Evolutionary conservation across 495 filamentous ascomycete species (phyloP).

Genomic region (Aspergillus incahuasiensis): DNA sequence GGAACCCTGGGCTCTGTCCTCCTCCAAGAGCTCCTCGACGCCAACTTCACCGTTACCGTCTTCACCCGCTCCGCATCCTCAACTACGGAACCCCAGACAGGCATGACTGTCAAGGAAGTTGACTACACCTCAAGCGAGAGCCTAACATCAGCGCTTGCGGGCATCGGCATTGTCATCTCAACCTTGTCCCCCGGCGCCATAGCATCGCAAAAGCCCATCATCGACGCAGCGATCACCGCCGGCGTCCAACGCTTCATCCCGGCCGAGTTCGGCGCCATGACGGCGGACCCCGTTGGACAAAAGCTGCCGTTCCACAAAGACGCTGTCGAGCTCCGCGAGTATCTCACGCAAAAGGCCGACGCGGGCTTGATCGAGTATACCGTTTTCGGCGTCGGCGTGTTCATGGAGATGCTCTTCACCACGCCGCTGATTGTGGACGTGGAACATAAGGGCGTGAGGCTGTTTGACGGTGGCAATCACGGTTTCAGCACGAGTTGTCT

Average conservation of each 20-base stretch:
- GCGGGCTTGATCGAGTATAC: slow-evolving; percentile 40
- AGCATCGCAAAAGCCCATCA: slow-evolving; percentile 34
- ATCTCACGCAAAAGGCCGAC: slow-evolving; percentile 28
- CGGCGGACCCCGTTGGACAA: slow-evolving; percentile 35
- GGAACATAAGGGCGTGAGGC: not conserved
- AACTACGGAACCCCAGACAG: slow-evolving; percentile 6
- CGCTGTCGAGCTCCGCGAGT: slow-evolving; percentile 28
- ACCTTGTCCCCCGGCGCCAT: slow-evolving; percentile 24
- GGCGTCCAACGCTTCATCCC: slow-evolving; percentile 53
- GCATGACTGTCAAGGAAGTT: slow-evolving; percentile 12
- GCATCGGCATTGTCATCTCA: slow-evolving; percentile 37
- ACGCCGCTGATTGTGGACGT: not conserved
- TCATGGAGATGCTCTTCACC: not conserved
- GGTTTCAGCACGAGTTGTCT: not conserved
- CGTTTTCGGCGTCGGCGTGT: slow-evolving; percentile 34
- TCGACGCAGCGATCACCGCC: slow-evolving; percentile 47
- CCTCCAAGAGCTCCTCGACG: not conserved
- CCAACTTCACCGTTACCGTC: slow-evolving; percentile 29
- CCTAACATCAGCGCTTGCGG: slow-evolving; percentile 25
- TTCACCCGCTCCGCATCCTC: slow-evolving; percentile 29
- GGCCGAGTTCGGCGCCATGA: slow-evolving; percentile 42
- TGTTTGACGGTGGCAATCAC: not conserved
- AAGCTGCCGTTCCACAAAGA: slow-evolving; percentile 8
- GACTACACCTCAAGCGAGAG: slow-evolving; percentile 21
- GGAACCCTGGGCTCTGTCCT: slow-evolving; percentile 2